Conservation (phyloP, 495 filamentous ascomycete genomes). For the Monascus purpureus region DNA sequence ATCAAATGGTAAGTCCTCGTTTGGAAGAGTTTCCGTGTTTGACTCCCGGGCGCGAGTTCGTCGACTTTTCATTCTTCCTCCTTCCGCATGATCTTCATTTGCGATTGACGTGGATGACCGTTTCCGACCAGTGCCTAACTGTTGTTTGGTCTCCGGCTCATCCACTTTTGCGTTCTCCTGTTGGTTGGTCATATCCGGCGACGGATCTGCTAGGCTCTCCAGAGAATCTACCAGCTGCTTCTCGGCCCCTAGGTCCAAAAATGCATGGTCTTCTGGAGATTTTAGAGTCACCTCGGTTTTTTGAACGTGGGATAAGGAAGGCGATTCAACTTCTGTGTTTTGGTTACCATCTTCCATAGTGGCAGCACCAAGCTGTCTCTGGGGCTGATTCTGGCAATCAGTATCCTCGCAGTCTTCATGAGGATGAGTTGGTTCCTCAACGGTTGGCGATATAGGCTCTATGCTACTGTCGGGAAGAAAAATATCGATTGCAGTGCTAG, state of each 20-base stretch:
- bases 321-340: constrained; percentile 2
- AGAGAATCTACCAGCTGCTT: constrained; percentile 29
- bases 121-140: constrained; percentile 25
- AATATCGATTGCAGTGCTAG: constrained; percentile 26
- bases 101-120: constrained; percentile 36
- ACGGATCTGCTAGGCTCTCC: constrained; percentile 18
- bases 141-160: no score
- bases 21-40: constrained; percentile 35
- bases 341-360: constrained; percentile 4
- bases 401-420: no score
- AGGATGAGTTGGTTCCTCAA: no score
- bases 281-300: constrained; percentile 6
- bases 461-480: constrained; percentile 18
- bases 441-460: constrained; percentile 4
- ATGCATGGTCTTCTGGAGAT: constrained; percentile 24
- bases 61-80: constrained; percentile 63
- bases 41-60: constrained; percentile 68
- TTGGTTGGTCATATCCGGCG: constrained; percentile 8
- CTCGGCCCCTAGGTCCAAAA: constrained; percentile 27
- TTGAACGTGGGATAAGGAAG: constrained; percentile 4
- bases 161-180: constrained; percentile 13
- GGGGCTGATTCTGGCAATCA: not conserved
- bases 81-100: constrained; percentile 37
- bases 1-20: constrained; percentile 45
- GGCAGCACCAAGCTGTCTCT: constrained; percentile 6